A percentile compares a stretch with the other conserved stretches of the same genome.
Conservation (phyloP, 768 basidiomycete species). For the Phlegmacium glaucopus region DNA sequence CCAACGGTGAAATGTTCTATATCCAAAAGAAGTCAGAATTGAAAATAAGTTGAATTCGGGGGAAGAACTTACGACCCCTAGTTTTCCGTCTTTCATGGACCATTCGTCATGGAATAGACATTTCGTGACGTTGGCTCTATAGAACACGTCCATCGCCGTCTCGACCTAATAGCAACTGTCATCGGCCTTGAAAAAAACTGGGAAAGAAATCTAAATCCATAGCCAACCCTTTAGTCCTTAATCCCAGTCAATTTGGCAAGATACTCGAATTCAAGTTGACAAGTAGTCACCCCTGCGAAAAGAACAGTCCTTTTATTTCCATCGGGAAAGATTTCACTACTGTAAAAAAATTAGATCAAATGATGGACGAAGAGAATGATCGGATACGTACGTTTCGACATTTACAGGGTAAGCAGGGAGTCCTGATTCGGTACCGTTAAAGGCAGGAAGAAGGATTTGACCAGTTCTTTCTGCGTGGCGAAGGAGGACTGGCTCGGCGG, state of each 20-base stretch:
- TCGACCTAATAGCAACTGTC: conserved; percentile 27
- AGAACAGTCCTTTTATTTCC: conserved; percentile 15
- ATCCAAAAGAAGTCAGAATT: background rate
- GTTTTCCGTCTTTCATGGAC: conserved; percentile 20
- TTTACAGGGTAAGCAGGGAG: conserved; percentile 64
- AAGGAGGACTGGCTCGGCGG: conserved; percentile 55
- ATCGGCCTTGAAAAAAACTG: background rate
- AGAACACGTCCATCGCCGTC: conserved; percentile 35
- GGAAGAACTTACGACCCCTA: conserved; percentile 19
- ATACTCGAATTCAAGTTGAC: conserved; percentile 78
- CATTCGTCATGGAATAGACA: conserved; percentile 34
- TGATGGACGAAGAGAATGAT: background rate
- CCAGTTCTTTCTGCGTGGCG: conserved; percentile 67
- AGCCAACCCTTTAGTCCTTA: conserved; percentile 40
- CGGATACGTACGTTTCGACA: conserved; percentile 38
- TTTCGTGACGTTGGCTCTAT: conserved; percentile 24
- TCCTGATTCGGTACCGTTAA: conserved; percentile 55
- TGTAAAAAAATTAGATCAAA: conserved; percentile 6
- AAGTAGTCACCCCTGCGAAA: conserved; percentile 42
- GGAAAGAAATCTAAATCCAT: conserved; percentile 3
- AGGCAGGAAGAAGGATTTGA: conserved; percentile 55
- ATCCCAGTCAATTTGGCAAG: conserved; percentile 64
- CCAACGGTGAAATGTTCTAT: conserved; percentile 49
- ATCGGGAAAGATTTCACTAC: conserved; percentile 23
- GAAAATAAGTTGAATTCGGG: too few species aligned